Conservation (phyloP, 495 filamentous ascomycete genomes). For the Neurospora tetrasperma region DNA sequence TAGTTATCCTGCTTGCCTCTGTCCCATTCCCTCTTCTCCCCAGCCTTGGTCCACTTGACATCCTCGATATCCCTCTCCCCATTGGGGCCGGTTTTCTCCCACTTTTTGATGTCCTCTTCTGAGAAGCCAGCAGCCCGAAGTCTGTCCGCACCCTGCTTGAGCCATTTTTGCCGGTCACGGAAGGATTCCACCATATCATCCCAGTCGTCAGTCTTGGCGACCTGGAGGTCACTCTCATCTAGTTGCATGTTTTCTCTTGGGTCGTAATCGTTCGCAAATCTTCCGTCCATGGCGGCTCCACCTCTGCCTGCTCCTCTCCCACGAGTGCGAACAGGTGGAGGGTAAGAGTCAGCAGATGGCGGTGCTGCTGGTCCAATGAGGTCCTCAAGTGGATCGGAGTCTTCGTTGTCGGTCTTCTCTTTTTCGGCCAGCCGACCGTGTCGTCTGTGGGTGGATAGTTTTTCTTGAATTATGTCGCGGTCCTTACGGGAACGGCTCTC, state of each 20-base stretch:
- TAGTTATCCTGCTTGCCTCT: conserved; percentile 11
- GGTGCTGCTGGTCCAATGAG: conserved; percentile 73
- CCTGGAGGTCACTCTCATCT: conserved; percentile 23
- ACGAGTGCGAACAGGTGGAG: conserved; percentile 45
- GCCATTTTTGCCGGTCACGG: conserved; percentile 76
- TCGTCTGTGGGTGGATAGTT: conserved; percentile 9
- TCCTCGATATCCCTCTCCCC: conserved; percentile 53
- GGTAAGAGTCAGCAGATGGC: conserved; percentile 23
- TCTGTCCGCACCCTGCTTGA: conserved; percentile 64
- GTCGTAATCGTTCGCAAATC: conserved; percentile 71
- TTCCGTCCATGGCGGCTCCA: conserved; percentile 64
- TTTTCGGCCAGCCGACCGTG: conserved; percentile 14
- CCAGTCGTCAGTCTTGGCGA: conserved; percentile 54
- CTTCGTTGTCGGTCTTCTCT: conserved; percentile 21
- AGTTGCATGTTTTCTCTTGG: conserved; percentile 59
- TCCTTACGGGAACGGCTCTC: neutral
- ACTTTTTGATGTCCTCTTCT: conserved; percentile 64
- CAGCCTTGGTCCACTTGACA: conserved; percentile 69
- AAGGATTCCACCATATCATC: conserved; percentile 70
- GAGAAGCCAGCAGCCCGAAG: conserved; percentile 70
- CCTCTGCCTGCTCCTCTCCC: conserved; percentile 58
- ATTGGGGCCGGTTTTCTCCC: conserved; percentile 49
- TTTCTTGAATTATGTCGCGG: conserved; percentile 2
- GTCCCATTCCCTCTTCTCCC: conserved; percentile 85
- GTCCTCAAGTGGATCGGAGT: conserved; percentile 70